Evolutionary conservation across 106 monocot genomes (phyloP).

Genomic region (Cymbidium sinense): DNA sequence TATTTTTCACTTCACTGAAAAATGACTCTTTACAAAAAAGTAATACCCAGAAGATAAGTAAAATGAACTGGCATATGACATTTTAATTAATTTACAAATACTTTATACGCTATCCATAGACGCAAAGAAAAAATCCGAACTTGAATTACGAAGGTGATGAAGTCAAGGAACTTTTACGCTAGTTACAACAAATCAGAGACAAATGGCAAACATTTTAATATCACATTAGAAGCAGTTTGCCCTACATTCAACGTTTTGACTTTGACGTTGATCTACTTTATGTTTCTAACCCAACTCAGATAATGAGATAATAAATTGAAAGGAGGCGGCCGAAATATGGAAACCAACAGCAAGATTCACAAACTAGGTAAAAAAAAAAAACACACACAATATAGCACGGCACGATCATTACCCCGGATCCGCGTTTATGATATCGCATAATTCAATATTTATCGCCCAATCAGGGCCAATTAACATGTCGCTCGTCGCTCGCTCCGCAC

Average conservation of each 20-base stretch:
- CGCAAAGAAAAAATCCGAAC: neutral
- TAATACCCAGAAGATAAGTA: neutral
- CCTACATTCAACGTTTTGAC: neutral
- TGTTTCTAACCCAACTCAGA: neutral
- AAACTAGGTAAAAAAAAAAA: neutral
- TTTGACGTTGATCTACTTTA: neutral
- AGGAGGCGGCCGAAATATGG: neutral
- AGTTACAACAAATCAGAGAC: neutral
- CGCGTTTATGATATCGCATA: slow-evolving; percentile 84
- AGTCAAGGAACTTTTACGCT: neutral
- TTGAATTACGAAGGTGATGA: neutral
- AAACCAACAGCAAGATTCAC: neutral
- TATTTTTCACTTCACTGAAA: neutral
- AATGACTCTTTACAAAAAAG: neutral
- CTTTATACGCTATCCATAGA: neutral
- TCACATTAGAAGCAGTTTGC: neutral
- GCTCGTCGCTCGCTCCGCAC: slow-evolving; percentile 82
- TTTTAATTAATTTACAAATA: neutral
- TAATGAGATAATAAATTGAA: neutral
- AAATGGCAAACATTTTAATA: neutral
- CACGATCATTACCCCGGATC: slow-evolving; percentile 63
- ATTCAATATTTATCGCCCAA: slow-evolving; percentile 89
- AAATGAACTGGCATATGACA: neutral
- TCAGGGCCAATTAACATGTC: slow-evolving; percentile 92
- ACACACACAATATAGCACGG: neutral